phyloP scores from a whole-genome alignment of 352 stramenopile genomes.

The Peronospora tabacina region DNA sequence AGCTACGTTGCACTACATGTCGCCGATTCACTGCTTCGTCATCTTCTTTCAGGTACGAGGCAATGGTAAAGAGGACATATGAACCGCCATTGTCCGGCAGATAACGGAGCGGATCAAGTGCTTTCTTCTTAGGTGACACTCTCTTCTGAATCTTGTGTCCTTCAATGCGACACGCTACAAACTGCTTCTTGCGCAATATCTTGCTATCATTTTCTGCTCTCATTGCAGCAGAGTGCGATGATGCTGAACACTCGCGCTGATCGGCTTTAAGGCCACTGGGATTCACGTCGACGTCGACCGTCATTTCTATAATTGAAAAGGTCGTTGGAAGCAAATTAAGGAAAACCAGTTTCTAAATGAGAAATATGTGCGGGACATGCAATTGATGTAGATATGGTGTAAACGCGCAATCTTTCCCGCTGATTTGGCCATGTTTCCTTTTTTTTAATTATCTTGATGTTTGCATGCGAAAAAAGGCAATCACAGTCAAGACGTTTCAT shows the following conservation, averaged over 20 bases:
- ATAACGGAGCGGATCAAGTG: slow-evolving; percentile 59
- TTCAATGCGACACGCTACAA: slow-evolving; percentile 44
- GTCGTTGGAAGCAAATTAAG: too few species aligned
- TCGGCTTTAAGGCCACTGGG: not conserved
- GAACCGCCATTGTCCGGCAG: slow-evolving; percentile 46
- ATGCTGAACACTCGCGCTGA: not conserved
- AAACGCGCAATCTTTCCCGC: slow-evolving; percentile 15
- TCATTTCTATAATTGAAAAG: not conserved
- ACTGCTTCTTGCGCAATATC: slow-evolving; percentile 14
- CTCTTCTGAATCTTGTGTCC: slow-evolving; percentile 62
- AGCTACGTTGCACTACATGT: slow-evolving; percentile 53
- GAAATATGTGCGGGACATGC: not conserved
- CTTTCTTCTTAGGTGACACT: slow-evolving; percentile 58
- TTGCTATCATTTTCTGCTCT: slow-evolving; percentile 8
- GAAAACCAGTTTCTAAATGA: too few species aligned
- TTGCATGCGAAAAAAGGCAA: slow-evolving; percentile 16
- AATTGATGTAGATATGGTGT: slow-evolving; percentile 10
- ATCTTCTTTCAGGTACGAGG: slow-evolving; percentile 39
- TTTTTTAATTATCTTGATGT: slow-evolving; percentile 6
- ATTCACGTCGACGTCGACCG: not conserved
- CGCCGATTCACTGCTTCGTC: slow-evolving; percentile 15
- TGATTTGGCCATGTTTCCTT: slow-evolving; percentile 7
- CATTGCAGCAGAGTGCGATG: slow-evolving; percentile 3
- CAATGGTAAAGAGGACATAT: slow-evolving; percentile 53
- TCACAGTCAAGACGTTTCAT: slow-evolving; percentile 12